These are phyloP conservation scores for Tylopilus sp. DNA, from an alignment of 768 basidiomycete species.

Conservation along the genomic window DNA sequence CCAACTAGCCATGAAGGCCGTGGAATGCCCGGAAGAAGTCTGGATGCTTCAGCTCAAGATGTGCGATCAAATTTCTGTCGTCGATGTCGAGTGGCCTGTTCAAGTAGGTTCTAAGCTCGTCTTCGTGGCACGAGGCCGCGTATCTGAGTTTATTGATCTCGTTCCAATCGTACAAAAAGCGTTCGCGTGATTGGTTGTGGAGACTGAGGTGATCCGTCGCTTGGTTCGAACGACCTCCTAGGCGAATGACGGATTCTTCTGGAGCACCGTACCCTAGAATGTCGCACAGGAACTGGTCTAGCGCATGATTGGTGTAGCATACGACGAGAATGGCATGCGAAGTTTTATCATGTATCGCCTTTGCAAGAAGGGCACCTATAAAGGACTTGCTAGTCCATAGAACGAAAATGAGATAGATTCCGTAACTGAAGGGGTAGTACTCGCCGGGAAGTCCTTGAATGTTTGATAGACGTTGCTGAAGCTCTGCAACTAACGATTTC, in stretches of 20 bases:
- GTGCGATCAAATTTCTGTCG: constrained; percentile 33
- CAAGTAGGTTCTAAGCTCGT: constrained; percentile 18
- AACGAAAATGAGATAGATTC: neutral
- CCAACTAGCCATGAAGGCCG: constrained; percentile 48
- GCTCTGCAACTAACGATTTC: constrained; percentile 43
- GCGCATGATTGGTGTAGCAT: constrained; percentile 71
- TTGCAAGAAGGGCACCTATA: constrained; percentile 62
- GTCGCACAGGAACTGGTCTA: constrained; percentile 64
- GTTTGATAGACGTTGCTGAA: constrained; percentile 52
- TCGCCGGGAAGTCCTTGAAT: constrained; percentile 72
- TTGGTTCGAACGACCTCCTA: constrained; percentile 51
- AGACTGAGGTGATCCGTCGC: constrained; percentile 46
- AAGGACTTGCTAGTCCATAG: constrained; percentile 73
- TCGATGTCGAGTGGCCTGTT: constrained; percentile 15
- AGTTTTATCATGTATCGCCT: constrained; percentile 49
- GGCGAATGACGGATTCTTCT: constrained; percentile 44
- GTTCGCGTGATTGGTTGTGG: constrained; percentile 11
- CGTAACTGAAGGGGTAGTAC: neutral
- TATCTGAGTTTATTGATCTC: constrained; percentile 13
- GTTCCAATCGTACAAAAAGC: neutral
- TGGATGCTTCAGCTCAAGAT: constrained; percentile 43
- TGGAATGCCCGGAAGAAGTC: constrained; percentile 44
- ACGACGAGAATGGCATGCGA: constrained; percentile 54
- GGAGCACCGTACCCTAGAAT: constrained; percentile 59
- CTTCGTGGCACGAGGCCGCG: constrained; percentile 35